Evolutionary conservation across 2,329 filamentous ascomycete genomes (phyloP).

Genomic region (Paecilomyces variotii): DNA sequence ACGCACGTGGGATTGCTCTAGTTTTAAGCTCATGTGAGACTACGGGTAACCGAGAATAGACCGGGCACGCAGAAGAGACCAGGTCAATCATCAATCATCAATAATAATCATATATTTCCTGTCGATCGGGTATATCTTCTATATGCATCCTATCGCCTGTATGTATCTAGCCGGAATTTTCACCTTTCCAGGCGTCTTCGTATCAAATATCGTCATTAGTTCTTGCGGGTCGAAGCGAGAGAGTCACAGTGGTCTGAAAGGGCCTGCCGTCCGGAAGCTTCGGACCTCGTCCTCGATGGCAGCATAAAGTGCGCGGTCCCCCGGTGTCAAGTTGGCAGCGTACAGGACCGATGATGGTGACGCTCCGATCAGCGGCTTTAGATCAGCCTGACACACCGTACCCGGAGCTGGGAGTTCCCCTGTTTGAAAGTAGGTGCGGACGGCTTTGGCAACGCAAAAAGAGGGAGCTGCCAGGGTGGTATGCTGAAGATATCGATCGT

Average conservation of each 20-base stretch:
- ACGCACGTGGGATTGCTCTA: background rate
- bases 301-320: slow-evolving; percentile 1
- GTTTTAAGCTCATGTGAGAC: background rate
- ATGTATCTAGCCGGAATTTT: background rate
- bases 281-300: background rate
- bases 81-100: background rate
- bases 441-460: slow-evolving; percentile 16
- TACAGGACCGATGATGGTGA: slow-evolving; percentile 1
- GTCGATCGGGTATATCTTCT: background rate
- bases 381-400: slow-evolving; percentile 19
- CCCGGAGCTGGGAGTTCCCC: slow-evolving; percentile 18
- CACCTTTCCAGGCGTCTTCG: background rate
- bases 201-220: background rate
- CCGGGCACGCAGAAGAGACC: background rate
- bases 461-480: slow-evolving; percentile 17
- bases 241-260: background rate
- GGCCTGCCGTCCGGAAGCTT: background rate
- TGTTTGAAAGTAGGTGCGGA: slow-evolving; percentile 24
- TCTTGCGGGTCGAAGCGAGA: background rate
- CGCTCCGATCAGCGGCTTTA: slow-evolving; percentile 16
- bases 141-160: background rate
- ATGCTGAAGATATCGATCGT: slow-evolving; percentile 8
- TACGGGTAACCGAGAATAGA: background rate
- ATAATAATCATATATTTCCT: background rate
- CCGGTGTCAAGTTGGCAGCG: background rate